Percentiles rank a stretch among this genome's conserved stretches.
Conservation (phyloP, 2,329 filamentous ascomycete species). For the Botrytis fabae region DNA sequence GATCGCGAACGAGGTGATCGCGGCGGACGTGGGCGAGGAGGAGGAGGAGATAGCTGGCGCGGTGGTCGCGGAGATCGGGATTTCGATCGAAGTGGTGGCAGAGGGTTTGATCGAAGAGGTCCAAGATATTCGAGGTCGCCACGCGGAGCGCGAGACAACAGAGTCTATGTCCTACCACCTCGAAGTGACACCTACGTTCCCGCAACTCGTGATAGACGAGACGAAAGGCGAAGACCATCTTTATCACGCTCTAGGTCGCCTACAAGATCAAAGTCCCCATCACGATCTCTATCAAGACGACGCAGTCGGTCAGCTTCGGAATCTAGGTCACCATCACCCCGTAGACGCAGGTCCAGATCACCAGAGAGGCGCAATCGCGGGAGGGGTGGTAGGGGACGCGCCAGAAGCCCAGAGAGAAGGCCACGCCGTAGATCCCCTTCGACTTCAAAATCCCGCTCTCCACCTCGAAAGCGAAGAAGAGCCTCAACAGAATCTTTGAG, state of each 20-base stretch:
- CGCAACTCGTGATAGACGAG: constrained; percentile 36
- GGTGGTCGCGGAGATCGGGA: constrained; percentile 47
- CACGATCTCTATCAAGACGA: constrained; percentile 36
- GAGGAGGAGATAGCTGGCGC: constrained; percentile 46
- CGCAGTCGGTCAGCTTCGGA: constrained; percentile 37
- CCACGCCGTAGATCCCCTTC: constrained; percentile 37
- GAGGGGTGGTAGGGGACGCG: constrained; percentile 36
- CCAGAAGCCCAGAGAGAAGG: constrained; percentile 39
- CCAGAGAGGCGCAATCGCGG: constrained; percentile 37
- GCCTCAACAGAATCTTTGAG: constrained; percentile 36
- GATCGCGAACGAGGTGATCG: constrained; percentile 59
- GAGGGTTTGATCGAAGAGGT: constrained; percentile 48
- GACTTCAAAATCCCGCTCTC: constrained; percentile 34
- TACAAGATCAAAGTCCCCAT: constrained; percentile 36
- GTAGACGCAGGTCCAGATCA: constrained; percentile 38
- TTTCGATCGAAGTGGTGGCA: constrained; percentile 48
- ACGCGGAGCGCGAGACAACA: constrained; percentile 42
- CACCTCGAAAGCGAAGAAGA: constrained; percentile 39
- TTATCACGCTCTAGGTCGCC: constrained; percentile 38
- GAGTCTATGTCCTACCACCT: constrained; percentile 39
- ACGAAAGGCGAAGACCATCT: constrained; percentile 38
- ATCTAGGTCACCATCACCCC: constrained; percentile 40
- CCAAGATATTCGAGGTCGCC: constrained; percentile 48
- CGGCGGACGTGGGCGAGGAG: constrained; percentile 46
- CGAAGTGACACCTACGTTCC: constrained; percentile 42